phyloP scores from a whole-genome alignment of 2,329 filamentous ascomycete species.

The Diaporthe helianthi region DNA sequence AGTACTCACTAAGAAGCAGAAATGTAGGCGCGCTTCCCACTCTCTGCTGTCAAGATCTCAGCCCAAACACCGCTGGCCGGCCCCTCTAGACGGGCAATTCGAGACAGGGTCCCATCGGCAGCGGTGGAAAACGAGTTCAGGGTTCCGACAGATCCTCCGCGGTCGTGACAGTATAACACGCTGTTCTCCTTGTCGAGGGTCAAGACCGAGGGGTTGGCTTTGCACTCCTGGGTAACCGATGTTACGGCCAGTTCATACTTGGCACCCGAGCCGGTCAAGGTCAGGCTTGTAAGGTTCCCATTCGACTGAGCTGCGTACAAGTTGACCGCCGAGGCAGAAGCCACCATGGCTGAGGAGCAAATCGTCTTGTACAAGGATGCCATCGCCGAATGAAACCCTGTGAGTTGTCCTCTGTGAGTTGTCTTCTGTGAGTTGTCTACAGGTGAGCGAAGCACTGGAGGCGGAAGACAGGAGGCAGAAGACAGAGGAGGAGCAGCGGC shows the following conservation, averaged over 20 bases:
- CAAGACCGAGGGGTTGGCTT: constrained; percentile 65
- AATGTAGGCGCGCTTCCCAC: constrained; percentile 35
- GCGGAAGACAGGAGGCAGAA: neutral
- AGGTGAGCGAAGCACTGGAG: neutral
- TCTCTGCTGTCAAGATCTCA: constrained; percentile 35
- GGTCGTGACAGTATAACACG: constrained; percentile 66
- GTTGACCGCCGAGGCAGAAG: constrained; percentile 33
- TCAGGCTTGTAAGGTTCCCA: constrained; percentile 36
- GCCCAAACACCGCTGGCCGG: constrained; percentile 36
- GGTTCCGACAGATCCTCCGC: constrained; percentile 57
- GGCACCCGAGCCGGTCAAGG: constrained; percentile 28
- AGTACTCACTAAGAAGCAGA: constrained; percentile 36
- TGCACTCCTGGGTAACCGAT: constrained; percentile 48
- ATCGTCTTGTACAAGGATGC: constrained; percentile 20
- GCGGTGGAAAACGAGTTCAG: constrained; percentile 51
- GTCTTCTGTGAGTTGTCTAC: no score
- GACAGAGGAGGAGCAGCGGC: neutral
- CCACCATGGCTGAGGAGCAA: constrained; percentile 14
- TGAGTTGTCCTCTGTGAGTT: no score
- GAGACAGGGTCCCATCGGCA: constrained; percentile 43
- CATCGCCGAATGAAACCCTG: neutral
- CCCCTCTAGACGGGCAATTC: constrained; percentile 34
- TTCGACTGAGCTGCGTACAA: constrained; percentile 36
- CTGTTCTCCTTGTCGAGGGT: constrained; percentile 58
- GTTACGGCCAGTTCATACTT: constrained; percentile 34